Evolutionary conservation across 805 yeast species (phyloP), one percentile per base, ranked within the genome.

Genomic region (Saturnispora besseyi): DNA sequence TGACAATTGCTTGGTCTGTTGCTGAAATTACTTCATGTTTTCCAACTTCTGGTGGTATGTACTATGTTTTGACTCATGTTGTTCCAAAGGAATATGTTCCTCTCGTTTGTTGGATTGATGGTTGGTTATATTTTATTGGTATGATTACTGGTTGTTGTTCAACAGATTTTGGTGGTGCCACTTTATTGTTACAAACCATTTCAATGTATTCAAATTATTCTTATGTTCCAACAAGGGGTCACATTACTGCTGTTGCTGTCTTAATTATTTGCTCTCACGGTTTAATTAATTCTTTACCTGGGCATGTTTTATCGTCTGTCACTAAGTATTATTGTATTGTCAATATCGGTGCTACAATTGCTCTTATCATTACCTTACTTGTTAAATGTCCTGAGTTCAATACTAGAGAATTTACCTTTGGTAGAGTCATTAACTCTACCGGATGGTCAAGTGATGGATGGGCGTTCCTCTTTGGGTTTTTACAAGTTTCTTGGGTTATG

Each of bases 401-500:
- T 53, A 55, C 72, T 15, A 77, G 75, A 22, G 53, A 54, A 21
- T 78, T 61, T 60, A 76, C 78, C 8, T 79, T 79, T 58, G 70
- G 75, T 22, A 63, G 65, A 46, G 71, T 76, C 49, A 69, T 72
- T 43, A 71, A 76, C 56, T 59, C 57, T 44, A 73, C 80, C 21
- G 78, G 77, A 45, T 79, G 82, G 80, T 60, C 68, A 24, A 59
- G 66, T 4, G 66, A 68, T 44, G 83, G 82, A 4, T 78, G 81
- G 76, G 73, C 81, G 4, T 78, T 78, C 60, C 59, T 78, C 57
- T 75, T 75, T 51, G 74, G 78, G n/a, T 76, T 77, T 73, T 67
- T 75, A 62, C 79, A 79, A 37, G 78, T 75, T 15, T 71, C 78
- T 38, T 77, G 82, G 81, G 78, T 79, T 51, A 76, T 76, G 70